phyloP scores from a whole-genome alignment of 2,329 filamentous ascomycete species.

The Pyrenophora tritici-repentis region DNA sequence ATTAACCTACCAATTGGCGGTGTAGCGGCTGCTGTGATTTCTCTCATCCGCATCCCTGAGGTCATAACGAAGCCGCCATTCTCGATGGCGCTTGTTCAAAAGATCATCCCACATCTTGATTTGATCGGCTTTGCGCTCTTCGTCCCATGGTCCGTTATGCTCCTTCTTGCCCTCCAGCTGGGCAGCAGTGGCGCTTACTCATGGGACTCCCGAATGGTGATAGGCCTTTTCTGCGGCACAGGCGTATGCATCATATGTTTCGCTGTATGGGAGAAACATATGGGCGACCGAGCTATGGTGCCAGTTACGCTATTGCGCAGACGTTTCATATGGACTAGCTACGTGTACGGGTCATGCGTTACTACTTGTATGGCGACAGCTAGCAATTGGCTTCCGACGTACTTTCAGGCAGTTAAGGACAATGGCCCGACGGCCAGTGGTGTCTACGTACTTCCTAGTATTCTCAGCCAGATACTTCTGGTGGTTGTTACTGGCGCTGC shows the following conservation, averaged over 20 bases:
- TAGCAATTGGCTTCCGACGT: conserved; percentile 40
- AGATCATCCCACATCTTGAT: conserved; percentile 43
- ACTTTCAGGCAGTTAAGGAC: conserved; percentile 50
- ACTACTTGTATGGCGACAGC: conserved; percentile 18
- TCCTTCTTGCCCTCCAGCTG: conserved; percentile 48
- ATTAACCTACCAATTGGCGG: conserved; percentile 49
- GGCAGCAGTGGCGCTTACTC: conserved; percentile 41
- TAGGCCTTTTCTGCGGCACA: conserved; percentile 44
- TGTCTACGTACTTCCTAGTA: conserved; percentile 47
- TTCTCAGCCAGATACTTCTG: conserved; percentile 31
- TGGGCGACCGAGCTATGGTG: conserved; percentile 47
- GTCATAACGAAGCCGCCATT: conserved; percentile 8
- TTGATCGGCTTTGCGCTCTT: conserved; percentile 45
- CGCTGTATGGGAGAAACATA: conserved; percentile 42
- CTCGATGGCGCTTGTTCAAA: conserved; percentile 24
- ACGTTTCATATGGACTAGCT: conserved; percentile 39
- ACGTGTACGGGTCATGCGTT: conserved; percentile 12
- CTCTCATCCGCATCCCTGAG: conserved; percentile 40
- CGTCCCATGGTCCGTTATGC: conserved; percentile 40
- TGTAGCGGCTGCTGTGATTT: conserved; percentile 36
- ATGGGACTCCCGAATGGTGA: conserved; percentile 44
- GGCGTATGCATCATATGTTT: conserved; percentile 39
- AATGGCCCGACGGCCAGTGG: conserved; percentile 47
- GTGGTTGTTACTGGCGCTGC: conserved; percentile 24
- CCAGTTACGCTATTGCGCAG: conserved; percentile 42